A percentile compares a stretch with the other conserved stretches of the same genome.
Conservation (phyloP, 306 rosid species). For the Pterocarpus macrocarpus region DNA sequence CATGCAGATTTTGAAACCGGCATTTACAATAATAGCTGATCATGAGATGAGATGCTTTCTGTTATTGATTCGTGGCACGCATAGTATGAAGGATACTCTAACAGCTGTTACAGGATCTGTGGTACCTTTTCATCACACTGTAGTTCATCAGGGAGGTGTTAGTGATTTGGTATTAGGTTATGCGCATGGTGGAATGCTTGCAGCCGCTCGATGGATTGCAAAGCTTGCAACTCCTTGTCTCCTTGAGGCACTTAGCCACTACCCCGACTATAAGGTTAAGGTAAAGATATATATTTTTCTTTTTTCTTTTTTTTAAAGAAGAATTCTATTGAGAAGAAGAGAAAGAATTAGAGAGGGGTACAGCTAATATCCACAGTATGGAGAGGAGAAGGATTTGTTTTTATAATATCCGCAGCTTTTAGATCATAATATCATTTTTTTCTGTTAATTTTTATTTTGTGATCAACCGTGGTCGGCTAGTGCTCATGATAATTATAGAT, state of each 20-base stretch:
- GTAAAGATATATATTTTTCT: conserved; percentile 46
- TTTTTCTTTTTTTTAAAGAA: too few species aligned
- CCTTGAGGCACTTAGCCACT: conserved; percentile 66
- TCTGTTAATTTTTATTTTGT: not conserved
- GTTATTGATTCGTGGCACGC: conserved; percentile 91
- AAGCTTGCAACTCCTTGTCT: conserved; percentile 87
- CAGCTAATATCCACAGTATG: not conserved
- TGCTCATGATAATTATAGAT: conserved; percentile 6
- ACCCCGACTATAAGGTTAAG: conserved; percentile 79
- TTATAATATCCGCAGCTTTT: conserved; percentile 1
- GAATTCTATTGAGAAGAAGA: not conserved
- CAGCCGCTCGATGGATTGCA: conserved; percentile 98
- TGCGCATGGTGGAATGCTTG: conserved; percentile 98
- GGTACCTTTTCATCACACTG: conserved; percentile 91
- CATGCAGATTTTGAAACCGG: conserved; percentile 95
- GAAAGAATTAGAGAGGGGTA: not conserved
- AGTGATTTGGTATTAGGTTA: conserved; percentile 89
- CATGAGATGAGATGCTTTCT: conserved; percentile 68
- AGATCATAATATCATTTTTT: not conserved
- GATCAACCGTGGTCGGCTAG: conserved; percentile 1
- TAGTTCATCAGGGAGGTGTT: conserved; percentile 87
- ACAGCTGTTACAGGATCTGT: conserved; percentile 94
- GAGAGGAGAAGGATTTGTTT: not conserved
- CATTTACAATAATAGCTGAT: conserved; percentile 86
- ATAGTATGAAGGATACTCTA: conserved; percentile 95